Base-by-base conservation (phyloP, 73 alveolate genomes). In the Loxodes magnus region DNA sequence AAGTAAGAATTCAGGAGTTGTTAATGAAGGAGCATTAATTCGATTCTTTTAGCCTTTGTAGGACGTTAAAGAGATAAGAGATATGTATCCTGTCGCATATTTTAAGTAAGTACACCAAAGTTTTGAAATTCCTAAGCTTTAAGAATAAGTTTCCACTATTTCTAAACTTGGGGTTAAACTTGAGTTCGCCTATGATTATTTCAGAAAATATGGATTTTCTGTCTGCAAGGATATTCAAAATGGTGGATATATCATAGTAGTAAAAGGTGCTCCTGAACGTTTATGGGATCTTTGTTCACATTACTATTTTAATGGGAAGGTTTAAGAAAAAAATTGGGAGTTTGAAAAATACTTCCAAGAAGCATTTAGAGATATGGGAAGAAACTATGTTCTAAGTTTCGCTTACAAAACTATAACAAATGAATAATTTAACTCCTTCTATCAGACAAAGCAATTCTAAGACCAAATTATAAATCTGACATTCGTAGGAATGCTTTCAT, bases 201-300 rank as follows among this genome's bases (percentile, higher is more conserved):
- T 60, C 3, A 19, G 53, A 34, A 67, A 67, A 25, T 67, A 43
- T 67, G 81, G 68, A 1, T 23, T 67, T 20, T 33, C 71, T 3
- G 36, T 67, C 3, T 43, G 44, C 12, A 67, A 67, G 43, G 42
- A 2, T 0, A 50, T 72, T 1, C 64, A 64, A 4, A 54, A 38
- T 5, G 54, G 57, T 10, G 53, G 61, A 17, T 53, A 46, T 29
- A 80, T 74, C 71, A 49, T 89, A 7, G 70, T 89, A 64, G 59
- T 90, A 79, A 92, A 92, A 61, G 99, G 99, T 7, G 99, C 96
- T 20, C 99, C 99, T 3, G 97, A 88, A 48, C 64, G 92, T 64
- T 77, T 92, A 12, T 76, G 90, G 84, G 71, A 69, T 35, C 56
- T 88, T 63, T 83, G 97, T 61, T 58, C 79, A 5, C n/a, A n/a